Conservation (phyloP, 768 basidiomycete genomes). For the Brasilioporus rufonigricans region DNA sequence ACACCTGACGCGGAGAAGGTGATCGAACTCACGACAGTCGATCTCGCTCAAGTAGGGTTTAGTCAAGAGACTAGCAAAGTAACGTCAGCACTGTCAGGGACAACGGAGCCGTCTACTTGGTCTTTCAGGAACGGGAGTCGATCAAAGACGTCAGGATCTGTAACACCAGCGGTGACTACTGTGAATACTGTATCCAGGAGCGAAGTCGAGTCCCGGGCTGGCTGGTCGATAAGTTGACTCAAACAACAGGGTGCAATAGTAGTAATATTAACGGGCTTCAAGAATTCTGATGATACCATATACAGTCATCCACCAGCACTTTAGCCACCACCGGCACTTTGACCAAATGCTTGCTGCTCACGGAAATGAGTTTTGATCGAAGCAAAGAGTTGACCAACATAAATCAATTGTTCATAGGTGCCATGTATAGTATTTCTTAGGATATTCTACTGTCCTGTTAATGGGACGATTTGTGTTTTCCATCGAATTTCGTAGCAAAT, state of each 20-base stretch:
- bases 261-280: neutral
- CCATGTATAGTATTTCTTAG: too few relatives aligned
- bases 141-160: neutral
- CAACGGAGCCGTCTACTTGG: conserved; percentile 6
- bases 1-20: neutral
- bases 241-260: neutral
- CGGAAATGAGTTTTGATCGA: too few relatives aligned
- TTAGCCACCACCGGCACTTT: too few relatives aligned
- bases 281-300: neutral
- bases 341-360: too few relatives aligned
- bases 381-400: too few relatives aligned
- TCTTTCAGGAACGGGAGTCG: conserved; percentile 3
- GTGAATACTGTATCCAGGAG: neutral
- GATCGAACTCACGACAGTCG: conserved; percentile 15
- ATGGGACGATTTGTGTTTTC: too few relatives aligned
- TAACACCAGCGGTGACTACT: neutral
- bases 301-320: too few relatives aligned
- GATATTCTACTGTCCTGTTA: too few relatives aligned
- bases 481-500: too few relatives aligned
- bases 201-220: neutral
- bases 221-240: neutral
- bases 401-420: too few relatives aligned
- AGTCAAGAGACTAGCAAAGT: conserved; percentile 4
- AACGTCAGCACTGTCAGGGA: neutral
- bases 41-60: neutral